Base-by-base conservation (phyloP, 1,284 basidiomycete species). In the Ustilago sp. region DNA sequence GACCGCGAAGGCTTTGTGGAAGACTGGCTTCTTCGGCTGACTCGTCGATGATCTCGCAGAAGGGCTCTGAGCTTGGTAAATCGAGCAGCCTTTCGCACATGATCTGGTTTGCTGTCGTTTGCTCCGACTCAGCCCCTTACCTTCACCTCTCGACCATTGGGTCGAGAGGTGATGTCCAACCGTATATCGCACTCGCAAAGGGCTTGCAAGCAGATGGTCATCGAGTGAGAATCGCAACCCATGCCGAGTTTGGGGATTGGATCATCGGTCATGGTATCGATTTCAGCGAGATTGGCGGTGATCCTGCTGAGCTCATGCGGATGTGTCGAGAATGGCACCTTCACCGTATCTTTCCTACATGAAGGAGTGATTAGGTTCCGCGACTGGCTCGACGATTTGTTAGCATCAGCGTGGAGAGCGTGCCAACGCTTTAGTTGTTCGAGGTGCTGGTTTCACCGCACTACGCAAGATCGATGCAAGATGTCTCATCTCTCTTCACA, bases 201-300 rank as follows among this genome's bases (percentile, higher is more conserved):
- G 94, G 94, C 0, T 87, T 99, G 17, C 92, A 94, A 87, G 91
- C 91, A 2, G 94, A 98, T 83, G 94, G 94, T 0, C 95, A 97
- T 85, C 89, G 88, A 35, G 92, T 91, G 63, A 90, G 91, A 70
- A 96, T 97, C 70, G 94, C 94, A 4, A 95, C 94, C 6, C 96
- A 98, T 80, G 92, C 91, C 54, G 96, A 99, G 87, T 99, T 96
- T 87, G 91, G 91, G 86, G 91, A 92, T 47, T 99, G 97, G 97
- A 92, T 99, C 70, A 93, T 95, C 88, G 92, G 93, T 47, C 82
- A 88, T 56, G 94, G 94, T 4, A 96, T 99, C 79, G 94, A 95
- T 81, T 98, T 94, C 86, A 91, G 91, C 9, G 93, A 91, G 80
- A 93, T 98, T 32, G 96, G 96, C 17, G 96, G 97, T 19, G 97